Conservation (phyloP, 306 rosid species). For the Lupinus albus region DNA sequence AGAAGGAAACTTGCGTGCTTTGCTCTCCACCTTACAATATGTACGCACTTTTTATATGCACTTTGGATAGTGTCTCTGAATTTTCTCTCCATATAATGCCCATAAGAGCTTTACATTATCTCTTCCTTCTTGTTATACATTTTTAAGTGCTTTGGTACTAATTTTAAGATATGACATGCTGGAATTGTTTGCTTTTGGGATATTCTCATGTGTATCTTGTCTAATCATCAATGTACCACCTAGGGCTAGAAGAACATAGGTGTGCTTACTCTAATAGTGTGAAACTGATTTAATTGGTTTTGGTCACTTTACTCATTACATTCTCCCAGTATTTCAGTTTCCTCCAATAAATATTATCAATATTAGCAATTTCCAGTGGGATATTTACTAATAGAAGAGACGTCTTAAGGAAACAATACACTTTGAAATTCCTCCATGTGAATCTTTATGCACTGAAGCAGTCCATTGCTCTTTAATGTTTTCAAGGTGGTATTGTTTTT, state of each 20-base stretch:
- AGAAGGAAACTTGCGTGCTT: slow-evolving; percentile 94
- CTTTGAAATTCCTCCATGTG: slow-evolving; percentile 13
- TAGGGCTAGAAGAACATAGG: slow-evolving; percentile 27
- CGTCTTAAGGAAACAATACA: not conserved
- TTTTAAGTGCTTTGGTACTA: no score
- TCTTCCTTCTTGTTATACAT: not conserved
- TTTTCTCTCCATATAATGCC: slow-evolving; percentile 24
- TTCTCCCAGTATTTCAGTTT: slow-evolving; percentile 30
- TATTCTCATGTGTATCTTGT: slow-evolving; percentile 26
- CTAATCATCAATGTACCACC: slow-evolving; percentile 23
- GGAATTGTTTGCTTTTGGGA: not conserved
- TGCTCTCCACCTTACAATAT: slow-evolving; percentile 89
- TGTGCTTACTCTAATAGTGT: slow-evolving; percentile 8
- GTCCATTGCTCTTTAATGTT: not conserved
- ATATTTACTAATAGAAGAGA: slow-evolving; percentile 11
- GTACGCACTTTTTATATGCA: slow-evolving; percentile 51
- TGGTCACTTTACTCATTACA: not conserved
- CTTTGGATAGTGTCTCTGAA: slow-evolving; percentile 11
- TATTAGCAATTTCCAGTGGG: slow-evolving; percentile 3
- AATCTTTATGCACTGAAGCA: slow-evolving; percentile 23
- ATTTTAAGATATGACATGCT: not conserved
- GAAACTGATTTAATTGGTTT: slow-evolving; percentile 26
- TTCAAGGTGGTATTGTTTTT: not conserved
- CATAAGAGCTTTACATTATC: slow-evolving; percentile 11
- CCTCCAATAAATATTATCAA: slow-evolving; percentile 19